Conservation (phyloP, 1,284 basidiomycete species). For the Cutaneotrichosporon spelunceum region DNA sequence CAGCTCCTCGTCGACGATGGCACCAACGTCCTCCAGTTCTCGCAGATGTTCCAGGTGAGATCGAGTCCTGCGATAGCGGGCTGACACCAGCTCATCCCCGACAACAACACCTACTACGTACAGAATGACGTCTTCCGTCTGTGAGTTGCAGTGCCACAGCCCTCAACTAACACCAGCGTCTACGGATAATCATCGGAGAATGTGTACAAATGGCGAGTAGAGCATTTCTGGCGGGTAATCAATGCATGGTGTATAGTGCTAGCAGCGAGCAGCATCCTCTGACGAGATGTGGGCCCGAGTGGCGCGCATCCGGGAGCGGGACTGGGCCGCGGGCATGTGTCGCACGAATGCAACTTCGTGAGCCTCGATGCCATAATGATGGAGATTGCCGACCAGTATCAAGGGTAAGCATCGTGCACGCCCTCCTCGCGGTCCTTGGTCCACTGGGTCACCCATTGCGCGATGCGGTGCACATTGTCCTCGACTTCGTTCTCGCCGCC, state of each 20-base stretch:
- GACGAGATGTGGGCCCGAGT: neutral
- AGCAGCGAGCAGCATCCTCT: neutral
- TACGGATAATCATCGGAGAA: constrained; percentile 6
- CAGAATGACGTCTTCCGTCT: constrained; percentile 88
- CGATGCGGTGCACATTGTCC: constrained; percentile 76
- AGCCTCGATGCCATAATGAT: neutral
- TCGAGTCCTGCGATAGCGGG: too few species aligned
- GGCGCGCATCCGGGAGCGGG: neutral
- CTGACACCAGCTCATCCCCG: constrained; percentile 62
- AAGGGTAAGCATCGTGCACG: constrained; percentile 29
- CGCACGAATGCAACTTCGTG: neutral
- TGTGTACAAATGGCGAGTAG: neutral
- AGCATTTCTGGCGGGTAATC: constrained; percentile 10
- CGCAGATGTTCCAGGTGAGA: constrained; percentile 76
- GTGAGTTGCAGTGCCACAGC: constrained; percentile 34
- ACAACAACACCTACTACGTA: constrained; percentile 78
- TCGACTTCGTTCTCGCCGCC: constrained; percentile 67
- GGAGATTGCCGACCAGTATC: neutral
- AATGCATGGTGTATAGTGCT: constrained; percentile 23
- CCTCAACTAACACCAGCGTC: constrained; percentile 6
- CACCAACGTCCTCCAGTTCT: constrained; percentile 76
- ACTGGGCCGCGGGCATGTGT: neutral
- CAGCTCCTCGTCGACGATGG: constrained; percentile 75
- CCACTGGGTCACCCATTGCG: constrained; percentile 83
- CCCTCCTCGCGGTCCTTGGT: constrained; percentile 54